Evolutionary conservation across 2,329 filamentous ascomycete genomes (phyloP).

Genomic region (Didymella lethalis): DNA sequence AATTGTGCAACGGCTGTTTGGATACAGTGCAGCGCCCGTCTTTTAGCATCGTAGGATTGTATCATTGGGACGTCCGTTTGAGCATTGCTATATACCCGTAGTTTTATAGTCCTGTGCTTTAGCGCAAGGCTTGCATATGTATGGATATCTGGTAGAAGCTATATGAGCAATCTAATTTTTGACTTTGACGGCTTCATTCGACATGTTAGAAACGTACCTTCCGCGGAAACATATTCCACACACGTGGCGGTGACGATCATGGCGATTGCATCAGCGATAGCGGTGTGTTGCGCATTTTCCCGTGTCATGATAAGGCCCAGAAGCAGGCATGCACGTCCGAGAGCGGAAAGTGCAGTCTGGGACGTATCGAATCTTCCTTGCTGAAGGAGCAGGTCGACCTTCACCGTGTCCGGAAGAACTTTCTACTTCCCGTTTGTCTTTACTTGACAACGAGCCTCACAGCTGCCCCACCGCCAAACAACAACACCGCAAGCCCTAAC

Average conservation of each 20-base stretch:
- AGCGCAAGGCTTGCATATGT: slow-evolving; percentile 24
- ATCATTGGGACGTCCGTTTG: slow-evolving; percentile 35
- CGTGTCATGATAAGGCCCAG: slow-evolving; percentile 29
- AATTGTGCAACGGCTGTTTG: slow-evolving; percentile 12
- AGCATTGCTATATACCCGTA: slow-evolving; percentile 54
- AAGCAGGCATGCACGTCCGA: slow-evolving; percentile 20
- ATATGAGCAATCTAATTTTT: slow-evolving; percentile 21
- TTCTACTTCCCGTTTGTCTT: slow-evolving; percentile 2
- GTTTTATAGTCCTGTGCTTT: slow-evolving; percentile 37
- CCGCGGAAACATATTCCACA: slow-evolving; percentile 7
- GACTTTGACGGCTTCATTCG: neutral
- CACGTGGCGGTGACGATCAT: slow-evolving; percentile 29
- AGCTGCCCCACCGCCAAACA: slow-evolving; percentile 26
- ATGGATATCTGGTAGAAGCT: slow-evolving; percentile 21
- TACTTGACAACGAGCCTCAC: slow-evolving; percentile 8
- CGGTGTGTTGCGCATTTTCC: slow-evolving; percentile 29
- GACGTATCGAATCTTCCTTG: slow-evolving; percentile 7
- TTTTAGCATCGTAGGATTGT: slow-evolving; percentile 15
- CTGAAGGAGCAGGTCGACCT: slow-evolving; percentile 8
- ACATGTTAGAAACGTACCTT: neutral
- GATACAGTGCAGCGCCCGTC: slow-evolving; percentile 13
- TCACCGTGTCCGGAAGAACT: slow-evolving; percentile 9
- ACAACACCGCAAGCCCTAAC: slow-evolving; percentile 1
- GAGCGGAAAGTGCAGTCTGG: slow-evolving; percentile 25
- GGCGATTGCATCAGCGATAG: slow-evolving; percentile 31